Conservation (phyloP, 2,329 filamentous ascomycete genomes). For the Penicillium sp. region DNA sequence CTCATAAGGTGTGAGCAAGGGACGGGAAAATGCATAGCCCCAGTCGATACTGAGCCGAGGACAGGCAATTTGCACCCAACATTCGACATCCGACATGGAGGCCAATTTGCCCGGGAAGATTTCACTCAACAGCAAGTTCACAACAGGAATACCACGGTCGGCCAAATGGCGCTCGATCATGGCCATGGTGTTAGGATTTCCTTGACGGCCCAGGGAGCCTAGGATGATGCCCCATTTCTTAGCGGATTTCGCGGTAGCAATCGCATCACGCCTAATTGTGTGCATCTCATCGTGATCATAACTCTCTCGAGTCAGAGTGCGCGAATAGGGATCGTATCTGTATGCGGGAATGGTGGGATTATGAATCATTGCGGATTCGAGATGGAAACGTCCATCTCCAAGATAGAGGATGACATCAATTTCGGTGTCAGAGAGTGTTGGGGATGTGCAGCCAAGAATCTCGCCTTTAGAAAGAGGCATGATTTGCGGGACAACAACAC, state of each 20-base stretch:
- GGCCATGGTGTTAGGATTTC: conserved; percentile 88
- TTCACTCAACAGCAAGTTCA: conserved; percentile 86
- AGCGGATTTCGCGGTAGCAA: conserved; percentile 71
- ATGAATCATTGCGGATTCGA: conserved; percentile 99
- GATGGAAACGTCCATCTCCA: conserved; percentile 89
- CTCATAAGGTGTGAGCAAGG: conserved; percentile 90
- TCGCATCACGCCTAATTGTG: conserved; percentile 72
- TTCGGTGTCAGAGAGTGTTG: conserved; percentile 59
- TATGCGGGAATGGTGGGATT: conserved; percentile 90
- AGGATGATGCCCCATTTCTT: conserved; percentile 94
- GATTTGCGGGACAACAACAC: conserved; percentile 85
- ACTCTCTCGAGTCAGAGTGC: conserved; percentile 83
- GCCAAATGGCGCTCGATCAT: conserved; percentile 78
- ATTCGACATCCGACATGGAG: conserved; percentile 90
- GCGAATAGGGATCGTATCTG: conserved; percentile 93
- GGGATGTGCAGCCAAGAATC: conserved; percentile 95
- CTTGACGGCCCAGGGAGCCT: conserved; percentile 87
- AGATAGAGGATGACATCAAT: conserved; percentile 84
- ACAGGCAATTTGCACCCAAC: conserved; percentile 98
- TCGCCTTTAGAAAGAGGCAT: conserved; percentile 90
- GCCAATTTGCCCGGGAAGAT: conserved; percentile 96
- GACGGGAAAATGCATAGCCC: conserved; percentile 92
- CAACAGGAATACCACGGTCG: conserved; percentile 71
- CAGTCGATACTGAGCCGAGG: conserved; percentile 97
- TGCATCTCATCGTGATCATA: conserved; percentile 95